phyloP scores from a whole-genome alignment of 345 rosid genomes.

The Eucalyptus victrix region DNA sequence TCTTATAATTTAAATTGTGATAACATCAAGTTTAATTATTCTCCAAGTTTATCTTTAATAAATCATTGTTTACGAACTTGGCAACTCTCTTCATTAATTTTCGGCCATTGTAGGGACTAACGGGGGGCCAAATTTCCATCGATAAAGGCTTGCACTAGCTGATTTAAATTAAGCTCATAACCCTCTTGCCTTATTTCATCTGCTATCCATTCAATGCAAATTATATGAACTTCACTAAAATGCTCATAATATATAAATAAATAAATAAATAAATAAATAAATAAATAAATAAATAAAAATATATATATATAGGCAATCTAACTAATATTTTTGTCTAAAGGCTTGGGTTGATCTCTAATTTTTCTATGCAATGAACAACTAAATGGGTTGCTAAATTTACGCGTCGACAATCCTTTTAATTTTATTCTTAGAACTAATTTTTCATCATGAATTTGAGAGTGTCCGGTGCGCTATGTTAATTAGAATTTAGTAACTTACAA shows the following conservation, averaged over 20 bases:
- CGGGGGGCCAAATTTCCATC: no score
- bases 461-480: neutral
- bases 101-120: no score
- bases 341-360: neutral
- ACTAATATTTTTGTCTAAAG: neutral
- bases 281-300: no score
- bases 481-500: neutral
- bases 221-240: neutral
- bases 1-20: neutral
- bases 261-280: no score
- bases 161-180: neutral
- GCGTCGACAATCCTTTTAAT: rapidly evolving
- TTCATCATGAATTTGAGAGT: neutral
- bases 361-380: neutral
- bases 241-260: no score
- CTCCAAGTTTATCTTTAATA: neutral
- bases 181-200: neutral
- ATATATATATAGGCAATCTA: no score
- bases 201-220: neutral
- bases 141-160: no score
- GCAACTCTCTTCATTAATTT: no score
- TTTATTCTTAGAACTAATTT: neutral
- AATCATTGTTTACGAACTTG: no score
- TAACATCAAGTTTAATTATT: neutral
- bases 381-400: neutral